Conservation (phyloP, 352 stramenopile species). For the Lagenidium giganteum region DNA sequence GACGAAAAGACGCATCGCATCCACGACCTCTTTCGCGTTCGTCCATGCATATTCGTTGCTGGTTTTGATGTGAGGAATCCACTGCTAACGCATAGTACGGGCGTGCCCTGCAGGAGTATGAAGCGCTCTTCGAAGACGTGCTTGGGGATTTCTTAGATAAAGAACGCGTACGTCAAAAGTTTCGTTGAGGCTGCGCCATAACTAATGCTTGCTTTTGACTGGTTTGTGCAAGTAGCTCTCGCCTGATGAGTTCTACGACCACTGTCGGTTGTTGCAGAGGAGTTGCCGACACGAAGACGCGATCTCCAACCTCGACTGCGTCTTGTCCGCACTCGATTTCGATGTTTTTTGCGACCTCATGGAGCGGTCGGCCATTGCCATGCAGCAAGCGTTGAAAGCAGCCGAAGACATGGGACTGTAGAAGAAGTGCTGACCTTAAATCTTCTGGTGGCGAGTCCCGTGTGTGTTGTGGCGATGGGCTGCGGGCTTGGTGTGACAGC, state of each 20-base stretch:
- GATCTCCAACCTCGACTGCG: slow-evolving; percentile 29
- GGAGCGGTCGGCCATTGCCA: slow-evolving; percentile 35
- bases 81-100: background rate
- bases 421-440: no score
- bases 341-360: slow-evolving; percentile 49
- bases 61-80: background rate
- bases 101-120: slow-evolving; percentile 29
- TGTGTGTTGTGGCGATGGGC: no score
- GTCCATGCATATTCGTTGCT: background rate
- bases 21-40: slow-evolving; percentile 37
- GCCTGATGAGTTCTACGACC: slow-evolving; percentile 35
- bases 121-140: slow-evolving; percentile 39
- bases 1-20: slow-evolving; percentile 37
- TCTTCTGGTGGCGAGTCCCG: no score
- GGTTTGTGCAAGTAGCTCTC: slow-evolving; percentile 19
- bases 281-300: slow-evolving; percentile 27
- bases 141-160: slow-evolving; percentile 33
- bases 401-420: slow-evolving; percentile 56
- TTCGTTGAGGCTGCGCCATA: background rate
- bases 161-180: slow-evolving; percentile 23
- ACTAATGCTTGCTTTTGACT: background rate
- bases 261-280: slow-evolving; percentile 33
- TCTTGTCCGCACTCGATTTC: slow-evolving; percentile 55
- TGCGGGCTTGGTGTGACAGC: no score
- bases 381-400: slow-evolving; percentile 37